A percentile compares a stretch with the other conserved stretches of the same genome.
Conservation (phyloP, 768 basidiomycete species). For the Fomitopsis pulvina region DNA sequence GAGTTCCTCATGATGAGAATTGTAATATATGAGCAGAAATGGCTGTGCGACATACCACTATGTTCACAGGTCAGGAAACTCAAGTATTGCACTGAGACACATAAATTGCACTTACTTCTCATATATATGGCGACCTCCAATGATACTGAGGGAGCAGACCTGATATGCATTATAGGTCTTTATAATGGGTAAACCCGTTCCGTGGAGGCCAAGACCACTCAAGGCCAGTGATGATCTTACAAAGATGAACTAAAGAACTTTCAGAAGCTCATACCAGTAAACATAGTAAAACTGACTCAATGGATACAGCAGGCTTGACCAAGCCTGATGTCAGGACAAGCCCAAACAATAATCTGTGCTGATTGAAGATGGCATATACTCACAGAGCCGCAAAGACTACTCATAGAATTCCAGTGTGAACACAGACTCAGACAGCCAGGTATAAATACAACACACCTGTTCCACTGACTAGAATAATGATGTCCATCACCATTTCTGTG, state of each 20-base stretch:
- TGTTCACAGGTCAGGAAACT: neutral
- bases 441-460: neutral
- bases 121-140: neutral
- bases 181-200: no score
- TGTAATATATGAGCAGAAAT: neutral
- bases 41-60: neutral
- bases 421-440: no score
- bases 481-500: neutral
- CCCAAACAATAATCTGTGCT: neutral
- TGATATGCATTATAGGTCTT: neutral
- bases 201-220: neutral
- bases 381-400: neutral
- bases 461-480: neutral
- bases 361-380: neutral
- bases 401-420: neutral
- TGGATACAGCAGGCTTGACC: neutral
- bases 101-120: neutral
- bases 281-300: neutral
- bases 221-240: neutral
- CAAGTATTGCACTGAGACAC: neutral
- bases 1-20: neutral
- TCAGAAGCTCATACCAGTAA: neutral
- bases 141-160: neutral
- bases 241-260: neutral
- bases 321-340: neutral